A percentile compares a stretch with the other conserved stretches of the same genome.
Evolutionary conservation across 176 grass and related monocot genomes (phyloP).

Genomic region (Eragrostis curvula): DNA sequence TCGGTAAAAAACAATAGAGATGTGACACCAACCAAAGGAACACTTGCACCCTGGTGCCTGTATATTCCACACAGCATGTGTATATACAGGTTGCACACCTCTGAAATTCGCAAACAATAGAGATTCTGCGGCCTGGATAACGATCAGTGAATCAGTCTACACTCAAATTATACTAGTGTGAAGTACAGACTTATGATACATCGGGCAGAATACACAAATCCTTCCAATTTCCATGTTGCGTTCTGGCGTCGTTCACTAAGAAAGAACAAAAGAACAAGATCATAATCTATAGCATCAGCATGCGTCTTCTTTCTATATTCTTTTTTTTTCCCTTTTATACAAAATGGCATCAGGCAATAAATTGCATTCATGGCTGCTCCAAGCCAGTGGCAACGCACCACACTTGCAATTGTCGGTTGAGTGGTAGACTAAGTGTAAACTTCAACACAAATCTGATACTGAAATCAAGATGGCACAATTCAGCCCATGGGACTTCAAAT

Average conservation of each 20-base stretch:
- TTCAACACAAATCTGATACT: conserved; percentile 3
- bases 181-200: neutral
- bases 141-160: neutral
- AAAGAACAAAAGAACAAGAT: conserved; percentile 17
- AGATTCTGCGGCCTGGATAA: neutral
- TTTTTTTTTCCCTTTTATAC: neutral
- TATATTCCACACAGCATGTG: too few species aligned
- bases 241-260: neutral
- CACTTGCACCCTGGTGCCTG: too few species aligned
- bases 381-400: neutral
- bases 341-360: neutral
- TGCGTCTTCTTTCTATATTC: too few species aligned
- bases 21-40: too few species aligned
- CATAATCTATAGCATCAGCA: neutral
- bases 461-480: neutral
- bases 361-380: neutral
- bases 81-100: too few species aligned
- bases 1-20: too few species aligned
- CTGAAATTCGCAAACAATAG: too few species aligned
- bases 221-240: neutral
- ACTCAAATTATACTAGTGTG: neutral
- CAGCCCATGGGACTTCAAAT: neutral
- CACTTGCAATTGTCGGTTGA: neutral
- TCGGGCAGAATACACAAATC: neutral
- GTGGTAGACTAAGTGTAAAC: neutral